Percentiles rank a stretch among this genome's conserved stretches.
These are phyloP conservation scores for Neurospora discreta DNA, from an alignment of 495 filamentous ascomycete species.

Conservation along the genomic window DNA sequence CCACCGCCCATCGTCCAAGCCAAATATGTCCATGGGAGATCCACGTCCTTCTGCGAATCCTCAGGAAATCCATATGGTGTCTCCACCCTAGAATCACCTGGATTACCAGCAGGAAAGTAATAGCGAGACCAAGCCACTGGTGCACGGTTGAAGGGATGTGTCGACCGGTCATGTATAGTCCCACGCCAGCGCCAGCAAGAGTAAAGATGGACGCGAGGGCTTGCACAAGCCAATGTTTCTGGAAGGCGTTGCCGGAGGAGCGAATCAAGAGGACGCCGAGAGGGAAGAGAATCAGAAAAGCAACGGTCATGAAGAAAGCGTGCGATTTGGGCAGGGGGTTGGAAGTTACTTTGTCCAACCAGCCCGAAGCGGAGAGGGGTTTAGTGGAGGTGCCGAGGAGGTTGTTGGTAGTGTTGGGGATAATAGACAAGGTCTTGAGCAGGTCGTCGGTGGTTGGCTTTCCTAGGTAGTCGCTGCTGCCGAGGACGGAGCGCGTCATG, in stretches of 20 bases:
- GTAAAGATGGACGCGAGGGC: constrained; percentile 4
- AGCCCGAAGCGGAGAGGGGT: constrained; percentile 4
- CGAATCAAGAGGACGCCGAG: constrained; percentile 13
- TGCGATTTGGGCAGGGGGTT: constrained; percentile 8
- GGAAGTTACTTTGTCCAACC: constrained; percentile 1
- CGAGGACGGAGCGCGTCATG: constrained; percentile 1
- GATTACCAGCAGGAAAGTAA: constrained; percentile 3
- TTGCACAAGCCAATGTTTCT: constrained; percentile 19
- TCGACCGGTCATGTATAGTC: constrained; percentile 4
- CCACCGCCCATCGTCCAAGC: constrained; percentile 12
- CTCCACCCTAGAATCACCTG: constrained; percentile 22
- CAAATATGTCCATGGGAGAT: constrained; percentile 16
- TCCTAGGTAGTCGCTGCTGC: neutral
- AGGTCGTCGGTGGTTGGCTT: neutral
- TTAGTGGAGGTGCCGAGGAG: constrained; percentile 3
- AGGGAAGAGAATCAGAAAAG: constrained; percentile 14
- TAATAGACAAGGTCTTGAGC: neutral
- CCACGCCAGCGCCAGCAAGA: constrained; percentile 10
- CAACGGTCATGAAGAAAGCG: constrained; percentile 12
- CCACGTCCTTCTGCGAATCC: constrained; percentile 15
- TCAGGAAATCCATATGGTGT: constrained; percentile 19
- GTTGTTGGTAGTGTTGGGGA: neutral
- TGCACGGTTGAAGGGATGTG: constrained; percentile 10
- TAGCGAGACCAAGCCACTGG: constrained; percentile 11
- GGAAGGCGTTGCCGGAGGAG: constrained; percentile 7